A percentile compares a stretch with the other conserved stretches of the same genome.
Evolutionary conservation across 164 flowering plant species (phyloP).

Genomic region (Kalanchoe fedtschenkoi): DNA sequence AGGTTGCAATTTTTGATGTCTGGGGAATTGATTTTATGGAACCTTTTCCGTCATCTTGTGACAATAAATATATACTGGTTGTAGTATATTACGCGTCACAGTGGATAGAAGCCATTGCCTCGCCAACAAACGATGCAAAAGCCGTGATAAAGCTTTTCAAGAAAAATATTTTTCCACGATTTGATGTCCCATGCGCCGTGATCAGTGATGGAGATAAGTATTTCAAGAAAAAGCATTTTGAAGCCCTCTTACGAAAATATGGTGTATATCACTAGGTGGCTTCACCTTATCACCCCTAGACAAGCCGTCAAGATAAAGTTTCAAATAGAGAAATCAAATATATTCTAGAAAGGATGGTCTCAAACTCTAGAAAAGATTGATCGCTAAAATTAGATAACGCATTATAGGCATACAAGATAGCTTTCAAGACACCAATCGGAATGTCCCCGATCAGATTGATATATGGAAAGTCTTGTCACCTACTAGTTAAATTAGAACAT

Average conservation of each 20-base stretch:
- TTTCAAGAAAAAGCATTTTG: not conserved
- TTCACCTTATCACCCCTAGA: not conserved
- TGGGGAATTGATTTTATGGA: slow-evolving; percentile 14
- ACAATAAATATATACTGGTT: not conserved
- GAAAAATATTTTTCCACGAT: not conserved
- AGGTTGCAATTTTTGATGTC: slow-evolving; percentile 10
- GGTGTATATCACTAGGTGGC: not conserved
- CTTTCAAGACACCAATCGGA: too few relatives aligned
- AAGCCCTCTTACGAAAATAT: not conserved
- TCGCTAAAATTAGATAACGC: too few relatives aligned
- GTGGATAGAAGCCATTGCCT: slow-evolving; percentile 6
- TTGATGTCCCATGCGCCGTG: not conserved
- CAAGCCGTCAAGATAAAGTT: not conserved
- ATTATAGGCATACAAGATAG: too few relatives aligned
- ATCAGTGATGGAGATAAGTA: slow-evolving; percentile 3
- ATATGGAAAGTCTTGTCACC: too few relatives aligned
- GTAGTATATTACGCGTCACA: not conserved
- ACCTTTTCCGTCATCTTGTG: slow-evolving; percentile 5
- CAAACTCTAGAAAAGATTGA: too few relatives aligned
- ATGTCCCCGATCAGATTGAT: too few relatives aligned
- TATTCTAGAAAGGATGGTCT: too few relatives aligned
- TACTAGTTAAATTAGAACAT: too few relatives aligned
- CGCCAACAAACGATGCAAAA: not conserved
- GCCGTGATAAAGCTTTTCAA: not conserved
- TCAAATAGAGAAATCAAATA: not conserved